Conservation (phyloP, 148 eudicot species). For the Cornus controversa region DNA sequence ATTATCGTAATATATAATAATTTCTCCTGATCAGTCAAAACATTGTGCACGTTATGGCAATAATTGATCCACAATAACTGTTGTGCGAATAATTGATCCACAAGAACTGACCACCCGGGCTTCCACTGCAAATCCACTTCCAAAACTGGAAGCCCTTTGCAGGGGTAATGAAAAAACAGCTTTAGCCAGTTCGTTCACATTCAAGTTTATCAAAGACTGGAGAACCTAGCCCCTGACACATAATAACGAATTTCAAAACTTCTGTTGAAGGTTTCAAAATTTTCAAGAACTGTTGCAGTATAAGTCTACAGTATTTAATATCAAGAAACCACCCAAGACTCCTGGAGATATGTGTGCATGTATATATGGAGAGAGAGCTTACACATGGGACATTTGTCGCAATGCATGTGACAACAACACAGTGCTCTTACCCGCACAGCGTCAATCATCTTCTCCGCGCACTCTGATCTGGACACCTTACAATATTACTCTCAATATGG, state of each 20-base stretch:
- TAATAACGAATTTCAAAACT: not conserved
- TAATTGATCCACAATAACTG: too few relatives aligned
- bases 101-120: too few relatives aligned
- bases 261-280: not conserved
- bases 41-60: too few relatives aligned
- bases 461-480: constrained; percentile 91
- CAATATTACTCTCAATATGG: constrained; percentile 95
- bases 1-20: too few relatives aligned
- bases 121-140: constrained; percentile 95
- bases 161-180: constrained; percentile 83
- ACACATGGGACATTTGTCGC: constrained; percentile 91
- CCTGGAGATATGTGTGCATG: too few relatives aligned
- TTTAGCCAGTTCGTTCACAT: constrained; percentile 96
- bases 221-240: constrained; percentile 85
- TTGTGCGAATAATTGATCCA: too few relatives aligned
- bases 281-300: not conserved
- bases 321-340: not conserved
- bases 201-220: constrained; percentile 99
- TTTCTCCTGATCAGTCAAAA: too few relatives aligned
- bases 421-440: constrained; percentile 85
- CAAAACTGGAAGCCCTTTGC: constrained; percentile 97
- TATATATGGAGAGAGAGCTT: constrained; percentile 29
- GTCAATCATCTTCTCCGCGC: constrained; percentile 96
- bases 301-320: not conserved
- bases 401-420: constrained; percentile 97